These are phyloP conservation scores for Mortierella antarctica DNA, from an alignment of 192 early-diverging fungal species.

Conservation along the genomic window DNA sequence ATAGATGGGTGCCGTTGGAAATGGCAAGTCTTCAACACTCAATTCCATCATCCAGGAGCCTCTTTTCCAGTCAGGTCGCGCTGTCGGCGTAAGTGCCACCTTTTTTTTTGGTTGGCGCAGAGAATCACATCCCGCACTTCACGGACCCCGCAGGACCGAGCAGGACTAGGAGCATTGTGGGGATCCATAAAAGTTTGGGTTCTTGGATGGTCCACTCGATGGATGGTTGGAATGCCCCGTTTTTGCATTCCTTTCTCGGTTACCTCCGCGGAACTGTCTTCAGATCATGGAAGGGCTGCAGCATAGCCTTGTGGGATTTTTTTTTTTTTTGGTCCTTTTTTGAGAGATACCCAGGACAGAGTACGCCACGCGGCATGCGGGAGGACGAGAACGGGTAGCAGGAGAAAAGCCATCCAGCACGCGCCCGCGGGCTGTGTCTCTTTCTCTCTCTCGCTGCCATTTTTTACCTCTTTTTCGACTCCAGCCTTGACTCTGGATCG, in stretches of 20 bases:
- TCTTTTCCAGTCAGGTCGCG: slow-evolving; percentile 57
- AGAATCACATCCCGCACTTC: not conserved
- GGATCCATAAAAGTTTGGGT: too few species aligned
- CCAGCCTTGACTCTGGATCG: too few species aligned
- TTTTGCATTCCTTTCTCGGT: not conserved
- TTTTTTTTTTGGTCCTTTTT: too few species aligned
- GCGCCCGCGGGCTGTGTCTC: not conserved
- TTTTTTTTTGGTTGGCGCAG: too few species aligned
- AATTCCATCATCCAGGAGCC: slow-evolving; percentile 62
- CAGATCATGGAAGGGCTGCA: too few species aligned
- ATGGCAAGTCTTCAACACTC: slow-evolving; percentile 62
- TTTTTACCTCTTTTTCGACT: not conserved
- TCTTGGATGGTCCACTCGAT: not conserved
- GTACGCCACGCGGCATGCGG: too few species aligned
- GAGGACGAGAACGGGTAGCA: too few species aligned
- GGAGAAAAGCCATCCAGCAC: too few species aligned
- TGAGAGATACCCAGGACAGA: too few species aligned
- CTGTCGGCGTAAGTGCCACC: slow-evolving; percentile 50
- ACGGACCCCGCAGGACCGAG: too few species aligned
- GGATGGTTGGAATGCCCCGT: not conserved
- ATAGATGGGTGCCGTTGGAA: slow-evolving; percentile 60
- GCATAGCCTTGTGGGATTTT: too few species aligned
- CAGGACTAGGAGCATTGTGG: too few species aligned
- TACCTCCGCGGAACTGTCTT: not conserved
- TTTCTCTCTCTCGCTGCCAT: not conserved